phyloP scores from a whole-genome alignment of 129 eudicot species.

The Heracleum sosnowskyi region DNA sequence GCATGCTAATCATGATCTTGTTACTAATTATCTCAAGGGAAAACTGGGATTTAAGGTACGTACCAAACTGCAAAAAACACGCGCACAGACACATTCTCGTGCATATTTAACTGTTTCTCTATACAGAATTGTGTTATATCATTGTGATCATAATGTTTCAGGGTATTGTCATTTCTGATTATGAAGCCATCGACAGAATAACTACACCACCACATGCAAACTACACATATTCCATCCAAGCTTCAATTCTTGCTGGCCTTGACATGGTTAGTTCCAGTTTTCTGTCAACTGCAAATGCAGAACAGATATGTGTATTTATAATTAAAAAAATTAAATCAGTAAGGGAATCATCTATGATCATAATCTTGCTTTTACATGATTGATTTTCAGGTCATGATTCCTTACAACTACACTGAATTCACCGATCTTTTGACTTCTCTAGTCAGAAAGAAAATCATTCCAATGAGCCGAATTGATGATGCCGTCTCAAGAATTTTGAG shows the following conservation, averaged over 20 bases:
- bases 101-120: background rate
- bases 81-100: background rate
- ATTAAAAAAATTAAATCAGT: background rate
- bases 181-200: constrained; percentile 32
- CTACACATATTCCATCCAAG: constrained; percentile 31
- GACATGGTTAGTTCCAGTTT: constrained; percentile 32
- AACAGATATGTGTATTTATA: background rate
- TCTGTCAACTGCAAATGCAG: background rate
- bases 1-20: constrained; percentile 35
- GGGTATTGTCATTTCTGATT: constrained; percentile 50
- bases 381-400: constrained; percentile 58
- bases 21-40: constrained; percentile 36
- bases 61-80: background rate
- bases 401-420: constrained; percentile 57
- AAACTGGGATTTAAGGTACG: constrained; percentile 32
- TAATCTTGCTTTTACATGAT: background rate
- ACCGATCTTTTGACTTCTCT: constrained; percentile 30
- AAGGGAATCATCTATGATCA: background rate
- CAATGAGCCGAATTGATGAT: constrained; percentile 71
- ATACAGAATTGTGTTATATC: background rate
- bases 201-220: constrained; percentile 25
- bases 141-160: constrained; percentile 5
- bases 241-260: constrained; percentile 30
- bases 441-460: constrained; percentile 40
- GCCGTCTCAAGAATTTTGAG: constrained; percentile 64